Evolutionary conservation across 164 flowering plant genomes (phyloP).

Genomic region (Sextonia rubra): DNA sequence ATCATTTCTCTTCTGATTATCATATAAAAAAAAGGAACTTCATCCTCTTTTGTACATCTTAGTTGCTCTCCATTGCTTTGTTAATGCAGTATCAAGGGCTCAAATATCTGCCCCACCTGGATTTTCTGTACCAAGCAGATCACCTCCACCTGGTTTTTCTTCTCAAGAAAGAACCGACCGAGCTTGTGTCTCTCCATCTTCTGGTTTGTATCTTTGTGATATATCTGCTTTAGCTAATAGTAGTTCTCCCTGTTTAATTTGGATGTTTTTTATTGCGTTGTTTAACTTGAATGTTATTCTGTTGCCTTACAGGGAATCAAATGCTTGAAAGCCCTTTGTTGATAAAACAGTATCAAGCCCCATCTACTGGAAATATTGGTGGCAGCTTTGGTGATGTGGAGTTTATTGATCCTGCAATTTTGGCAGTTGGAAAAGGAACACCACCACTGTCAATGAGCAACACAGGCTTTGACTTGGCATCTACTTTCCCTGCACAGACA

Average conservation of each 20-base stretch:
- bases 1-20: too few relatives aligned
- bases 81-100: slow-evolving; percentile 48
- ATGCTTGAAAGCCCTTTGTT: slow-evolving; percentile 20
- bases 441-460: slow-evolving; percentile 45
- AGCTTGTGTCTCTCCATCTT: slow-evolving; percentile 28
- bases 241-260: background rate
- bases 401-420: slow-evolving; percentile 46
- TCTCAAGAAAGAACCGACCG: slow-evolving; percentile 64
- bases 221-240: background rate
- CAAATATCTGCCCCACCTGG: slow-evolving; percentile 87
- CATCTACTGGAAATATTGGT: slow-evolving; percentile 13
- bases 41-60: background rate
- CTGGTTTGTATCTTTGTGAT: slow-evolving; percentile 15
- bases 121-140: slow-evolving; percentile 61
- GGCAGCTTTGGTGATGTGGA: slow-evolving; percentile 32
- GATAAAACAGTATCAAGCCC: slow-evolving; percentile 21
- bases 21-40: too few relatives aligned
- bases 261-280: background rate
- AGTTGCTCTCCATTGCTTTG: slow-evolving; percentile 1
- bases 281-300: background rate
- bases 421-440: slow-evolving; percentile 84
- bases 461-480: slow-evolving; percentile 43
- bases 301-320: slow-evolving; percentile 28
- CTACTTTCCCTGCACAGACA: slow-evolving; percentile 35
- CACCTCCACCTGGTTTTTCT: slow-evolving; percentile 89